Conservation (phyloP, 1,284 basidiomycete species). For the Retiboletus flavoniger region DNA sequence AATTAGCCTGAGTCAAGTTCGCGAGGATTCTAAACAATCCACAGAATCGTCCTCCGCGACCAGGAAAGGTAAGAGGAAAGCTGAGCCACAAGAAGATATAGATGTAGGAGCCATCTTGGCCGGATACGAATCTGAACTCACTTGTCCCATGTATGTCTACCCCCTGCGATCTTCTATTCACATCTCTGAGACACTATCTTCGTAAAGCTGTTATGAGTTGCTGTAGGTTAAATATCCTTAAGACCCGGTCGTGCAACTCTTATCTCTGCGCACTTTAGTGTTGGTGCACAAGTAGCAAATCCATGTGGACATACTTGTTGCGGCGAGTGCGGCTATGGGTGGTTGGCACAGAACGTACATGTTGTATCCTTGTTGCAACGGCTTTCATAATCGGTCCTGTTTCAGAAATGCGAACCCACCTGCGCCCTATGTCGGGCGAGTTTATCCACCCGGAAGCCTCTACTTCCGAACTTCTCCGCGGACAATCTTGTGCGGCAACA, state of each 20-base stretch:
- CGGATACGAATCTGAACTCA: constrained; percentile 50
- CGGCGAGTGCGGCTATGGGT: constrained; percentile 51
- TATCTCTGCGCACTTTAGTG: constrained; percentile 34
- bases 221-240: constrained; percentile 39
- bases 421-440: constrained; percentile 51
- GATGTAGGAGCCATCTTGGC: constrained; percentile 31
- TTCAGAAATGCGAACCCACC: constrained; percentile 36
- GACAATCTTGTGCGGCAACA: constrained; percentile 53
- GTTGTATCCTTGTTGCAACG: not conserved
- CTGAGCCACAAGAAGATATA: constrained; percentile 7
- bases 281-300: constrained; percentile 50
- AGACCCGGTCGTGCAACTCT: not conserved
- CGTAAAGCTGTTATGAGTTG: constrained; percentile 52
- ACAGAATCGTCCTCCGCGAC: constrained; percentile 1
- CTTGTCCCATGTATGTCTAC: constrained; percentile 52
- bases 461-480: constrained; percentile 52
- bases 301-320: constrained; percentile 60
- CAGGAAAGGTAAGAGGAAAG: constrained; percentile 30
- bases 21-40: not conserved
- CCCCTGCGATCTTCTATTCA: not conserved
- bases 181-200: constrained; percentile 5
- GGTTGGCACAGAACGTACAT: constrained; percentile 46
- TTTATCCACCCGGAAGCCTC: constrained; percentile 36
- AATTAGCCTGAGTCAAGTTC: not conserved
- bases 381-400: constrained; percentile 4